A percentile compares a stretch with the other conserved stretches of the same genome.
Evolutionary conservation across 352 stramenopile genomes (phyloP).

Genomic region (Achlya hypogyna): DNA sequence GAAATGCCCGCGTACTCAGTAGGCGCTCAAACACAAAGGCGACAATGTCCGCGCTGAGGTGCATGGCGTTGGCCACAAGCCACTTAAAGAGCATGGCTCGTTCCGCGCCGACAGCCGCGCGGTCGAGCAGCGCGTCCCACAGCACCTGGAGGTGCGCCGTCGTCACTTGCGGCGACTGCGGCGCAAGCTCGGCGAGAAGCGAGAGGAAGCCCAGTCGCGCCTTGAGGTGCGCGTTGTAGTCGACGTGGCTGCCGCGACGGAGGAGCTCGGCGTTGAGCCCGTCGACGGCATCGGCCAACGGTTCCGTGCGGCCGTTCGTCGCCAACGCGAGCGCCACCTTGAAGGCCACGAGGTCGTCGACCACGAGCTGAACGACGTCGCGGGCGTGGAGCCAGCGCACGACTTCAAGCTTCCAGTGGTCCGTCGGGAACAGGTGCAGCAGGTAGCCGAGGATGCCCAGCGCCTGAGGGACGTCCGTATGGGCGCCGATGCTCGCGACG

Average conservation of each 20-base stretch:
- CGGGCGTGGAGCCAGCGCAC: background rate
- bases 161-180: background rate
- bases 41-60: background rate
- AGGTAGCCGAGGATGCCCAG: constrained; percentile 15
- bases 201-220: constrained; percentile 16
- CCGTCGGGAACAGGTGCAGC: constrained; percentile 5
- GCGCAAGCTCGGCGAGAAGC: constrained; percentile 2
- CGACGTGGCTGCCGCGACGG: constrained; percentile 9
- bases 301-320: background rate
- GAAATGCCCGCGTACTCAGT: background rate
- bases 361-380: constrained; percentile 4
- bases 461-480: constrained; percentile 17
- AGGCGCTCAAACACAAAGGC: constrained; percentile 17
- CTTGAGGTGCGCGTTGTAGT: constrained; percentile 14
- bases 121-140: background rate
- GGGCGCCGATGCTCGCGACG: background rate
- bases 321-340: constrained; percentile 2
- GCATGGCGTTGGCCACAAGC: constrained; percentile 12
- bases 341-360: constrained; percentile 20
- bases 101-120: background rate
- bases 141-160: background rate
- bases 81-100: constrained; percentile 21
- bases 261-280: background rate
- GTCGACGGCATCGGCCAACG: background rate
- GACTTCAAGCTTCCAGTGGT: constrained; percentile 7